Conservation (phyloP, 1,139 yeast species). For the Hyphopichia pseudoburtonii region DNA sequence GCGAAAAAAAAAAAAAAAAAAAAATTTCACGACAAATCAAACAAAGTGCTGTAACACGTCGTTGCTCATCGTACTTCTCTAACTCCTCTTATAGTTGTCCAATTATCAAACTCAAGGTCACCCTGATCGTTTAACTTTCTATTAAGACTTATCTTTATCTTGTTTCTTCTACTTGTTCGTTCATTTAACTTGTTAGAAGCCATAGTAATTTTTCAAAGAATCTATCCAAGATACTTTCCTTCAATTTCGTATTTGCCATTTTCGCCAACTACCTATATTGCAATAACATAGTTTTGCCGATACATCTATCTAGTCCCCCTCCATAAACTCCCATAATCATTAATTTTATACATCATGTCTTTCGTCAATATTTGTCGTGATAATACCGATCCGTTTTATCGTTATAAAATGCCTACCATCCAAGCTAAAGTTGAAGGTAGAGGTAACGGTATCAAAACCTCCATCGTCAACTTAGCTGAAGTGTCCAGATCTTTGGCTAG, state of each 20-base stretch:
- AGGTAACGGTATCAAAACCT: slow-evolving; percentile 99
- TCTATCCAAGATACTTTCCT: slow-evolving; percentile 2
- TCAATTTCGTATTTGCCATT: not conserved
- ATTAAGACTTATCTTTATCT: not conserved
- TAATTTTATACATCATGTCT: slow-evolving; percentile 57
- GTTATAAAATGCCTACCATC: slow-evolving; percentile 98
- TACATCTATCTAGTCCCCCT: not conserved
- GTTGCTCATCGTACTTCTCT: no score
- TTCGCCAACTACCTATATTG: not conserved
- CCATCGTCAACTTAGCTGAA: slow-evolving; percentile 84
- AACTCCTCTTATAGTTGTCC: no score
- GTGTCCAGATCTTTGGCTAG: slow-evolving; percentile 94
- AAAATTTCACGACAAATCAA: slow-evolving; percentile 1
- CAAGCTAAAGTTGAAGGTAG: slow-evolving; percentile 98
- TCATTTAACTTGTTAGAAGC: slow-evolving; percentile 1
- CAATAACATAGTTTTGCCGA: not conserved
- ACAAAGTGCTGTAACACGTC: no score
- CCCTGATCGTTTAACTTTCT: not conserved
- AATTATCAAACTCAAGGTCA: no score
- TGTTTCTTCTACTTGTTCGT: slow-evolving; percentile 1
- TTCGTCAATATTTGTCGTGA: slow-evolving; percentile 94
- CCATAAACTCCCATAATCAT: not conserved
- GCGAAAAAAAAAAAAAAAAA: not conserved
- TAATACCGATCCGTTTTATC: slow-evolving; percentile 96
- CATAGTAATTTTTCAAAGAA: not conserved